These are phyloP conservation scores for Hypsizygus marmoreus DNA, from an alignment of 768 basidiomycete genomes.

Conservation along the genomic window DNA sequence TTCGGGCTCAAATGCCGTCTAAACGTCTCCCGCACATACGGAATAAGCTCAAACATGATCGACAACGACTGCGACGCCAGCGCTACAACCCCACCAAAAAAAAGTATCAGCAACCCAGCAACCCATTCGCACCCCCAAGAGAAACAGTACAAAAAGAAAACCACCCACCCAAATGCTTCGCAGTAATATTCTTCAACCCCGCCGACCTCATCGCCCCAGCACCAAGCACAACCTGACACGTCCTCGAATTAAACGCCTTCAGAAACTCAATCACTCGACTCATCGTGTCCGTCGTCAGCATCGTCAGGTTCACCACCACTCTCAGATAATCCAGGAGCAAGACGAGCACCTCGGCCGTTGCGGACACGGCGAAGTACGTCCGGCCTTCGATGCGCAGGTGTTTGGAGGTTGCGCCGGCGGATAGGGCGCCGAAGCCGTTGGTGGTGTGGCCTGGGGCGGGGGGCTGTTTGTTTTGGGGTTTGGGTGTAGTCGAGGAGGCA, in stretches of 20 bases:
- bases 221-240: slow-evolving; percentile 96
- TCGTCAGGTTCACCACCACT: slow-evolving; percentile 83
- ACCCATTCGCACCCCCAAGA: neutral
- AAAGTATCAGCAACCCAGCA: neutral
- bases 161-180: slow-evolving; percentile 86
- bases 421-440: slow-evolving; percentile 3
- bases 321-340: slow-evolving; percentile 85
- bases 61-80: slow-evolving; percentile 96
- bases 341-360: slow-evolving; percentile 73
- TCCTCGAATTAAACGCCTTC: slow-evolving; percentile 96
- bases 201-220: slow-evolving; percentile 99
- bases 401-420: slow-evolving; percentile 41
- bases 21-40: slow-evolving; percentile 94
- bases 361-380: slow-evolving; percentile 82
- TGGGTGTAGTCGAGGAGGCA: slow-evolving; percentile 15
- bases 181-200: slow-evolving; percentile 96
- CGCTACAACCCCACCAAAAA: slow-evolving; percentile 44
- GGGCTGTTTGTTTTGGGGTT: slow-evolving; percentile 10
- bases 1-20: slow-evolving; percentile 90
- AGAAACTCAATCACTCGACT: slow-evolving; percentile 91
- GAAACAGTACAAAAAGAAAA: slow-evolving; percentile 6
- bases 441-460: neutral
- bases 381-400: slow-evolving; percentile 80
- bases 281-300: slow-evolving; percentile 96
- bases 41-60: slow-evolving; percentile 90